phyloP scores from a whole-genome alignment of 306 rosid genomes.

The Fagus sylvatica region DNA sequence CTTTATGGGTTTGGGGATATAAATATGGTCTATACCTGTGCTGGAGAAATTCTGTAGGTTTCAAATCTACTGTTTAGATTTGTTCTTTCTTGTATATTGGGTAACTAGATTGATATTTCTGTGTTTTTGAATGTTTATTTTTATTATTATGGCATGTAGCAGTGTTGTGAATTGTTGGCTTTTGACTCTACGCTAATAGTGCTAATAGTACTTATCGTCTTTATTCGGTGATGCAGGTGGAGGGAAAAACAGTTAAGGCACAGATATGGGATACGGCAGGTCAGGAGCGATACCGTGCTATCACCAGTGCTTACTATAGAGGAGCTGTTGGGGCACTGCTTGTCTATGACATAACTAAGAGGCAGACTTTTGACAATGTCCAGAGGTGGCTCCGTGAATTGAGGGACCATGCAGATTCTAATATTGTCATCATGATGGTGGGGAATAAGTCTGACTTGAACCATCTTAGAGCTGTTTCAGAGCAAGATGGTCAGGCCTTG shows the following conservation, averaged over 20 bases:
- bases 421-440: conserved; percentile 97
- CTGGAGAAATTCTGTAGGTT: neutral
- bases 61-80: neutral
- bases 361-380: conserved; percentile 92
- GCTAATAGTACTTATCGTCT: neutral
- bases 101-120: neutral
- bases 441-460: conserved; percentile 90
- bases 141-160: neutral
- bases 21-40: neutral
- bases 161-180: neutral
- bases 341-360: conserved; percentile 92
- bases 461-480: conserved; percentile 89
- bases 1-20: neutral
- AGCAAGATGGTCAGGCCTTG: conserved; percentile 82
- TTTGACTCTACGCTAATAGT: neutral
- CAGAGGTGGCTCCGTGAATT: conserved; percentile 95
- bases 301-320: conserved; percentile 96
- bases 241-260: conserved; percentile 96
- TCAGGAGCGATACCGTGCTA: conserved; percentile 98
- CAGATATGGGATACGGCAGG: conserved; percentile 99
- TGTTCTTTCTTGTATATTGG: neutral
- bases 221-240: conserved; percentile 56
- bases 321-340: conserved; percentile 99
- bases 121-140: conserved; percentile 5
- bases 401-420: conserved; percentile 98